These are phyloP conservation scores for Tilletia indica DNA, from an alignment of 1,284 basidiomycete genomes.

Conservation along the genomic window DNA sequence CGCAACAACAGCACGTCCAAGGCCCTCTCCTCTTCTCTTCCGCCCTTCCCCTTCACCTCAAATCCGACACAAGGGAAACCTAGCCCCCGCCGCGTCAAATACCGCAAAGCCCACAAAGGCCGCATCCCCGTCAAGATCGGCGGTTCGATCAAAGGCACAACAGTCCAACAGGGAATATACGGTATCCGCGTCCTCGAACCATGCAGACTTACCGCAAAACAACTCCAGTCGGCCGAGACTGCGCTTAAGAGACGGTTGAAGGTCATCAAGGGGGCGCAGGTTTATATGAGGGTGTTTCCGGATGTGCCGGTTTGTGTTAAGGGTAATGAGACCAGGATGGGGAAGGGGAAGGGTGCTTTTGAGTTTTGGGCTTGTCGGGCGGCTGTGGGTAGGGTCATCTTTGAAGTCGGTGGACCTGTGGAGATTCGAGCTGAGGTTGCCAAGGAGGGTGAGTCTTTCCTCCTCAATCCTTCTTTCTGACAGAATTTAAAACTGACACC, in stretches of 20 bases:
- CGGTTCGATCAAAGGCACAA: constrained; percentile 89
- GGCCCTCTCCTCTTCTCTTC: not conserved
- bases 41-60: constrained; percentile 21
- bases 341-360: constrained; percentile 96
- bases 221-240: constrained; percentile 80
- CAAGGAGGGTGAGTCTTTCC: constrained; percentile 69
- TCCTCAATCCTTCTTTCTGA: not conserved
- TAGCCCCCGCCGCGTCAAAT: constrained; percentile 81
- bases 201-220: constrained; percentile 82
- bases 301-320: constrained; percentile 97
- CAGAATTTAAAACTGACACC: not conserved
- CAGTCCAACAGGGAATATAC: constrained; percentile 84
- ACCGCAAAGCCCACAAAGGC: constrained; percentile 83
- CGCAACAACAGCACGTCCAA: constrained; percentile 9
- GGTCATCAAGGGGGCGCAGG: constrained; percentile 81
- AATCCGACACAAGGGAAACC: constrained; percentile 62
- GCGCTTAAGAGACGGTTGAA: constrained; percentile 89
- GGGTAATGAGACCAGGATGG: constrained; percentile 99
- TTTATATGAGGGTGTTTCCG: constrained; percentile 87
- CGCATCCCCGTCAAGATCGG: constrained; percentile 65
- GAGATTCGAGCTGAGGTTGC: constrained; percentile 90
- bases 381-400: constrained; percentile 84
- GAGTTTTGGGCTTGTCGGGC: constrained; percentile 96
- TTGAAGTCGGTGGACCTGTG: constrained; percentile 82
- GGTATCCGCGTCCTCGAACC: constrained; percentile 86